Conservation (phyloP, 2,329 filamentous ascomycete species). For the Myriosclerotinia curreyana region DNA sequence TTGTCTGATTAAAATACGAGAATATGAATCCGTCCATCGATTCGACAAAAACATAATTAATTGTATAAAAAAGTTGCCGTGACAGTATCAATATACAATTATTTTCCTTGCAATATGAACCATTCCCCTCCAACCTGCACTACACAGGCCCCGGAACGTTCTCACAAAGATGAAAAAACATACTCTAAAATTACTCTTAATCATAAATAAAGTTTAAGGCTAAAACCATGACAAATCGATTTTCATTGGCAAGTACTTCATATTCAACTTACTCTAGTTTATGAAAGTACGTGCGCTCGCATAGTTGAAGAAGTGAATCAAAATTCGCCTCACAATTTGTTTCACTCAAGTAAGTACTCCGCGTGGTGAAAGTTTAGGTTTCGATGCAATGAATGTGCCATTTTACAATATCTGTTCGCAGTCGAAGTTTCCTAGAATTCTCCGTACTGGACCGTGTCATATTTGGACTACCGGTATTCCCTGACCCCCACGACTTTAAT, state of each 20-base stretch:
- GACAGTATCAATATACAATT: background rate
- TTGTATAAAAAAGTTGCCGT: background rate
- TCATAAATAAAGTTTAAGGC: background rate
- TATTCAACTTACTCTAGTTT: background rate
- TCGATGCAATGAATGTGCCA: slow-evolving; percentile 10
- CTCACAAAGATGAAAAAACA: background rate
- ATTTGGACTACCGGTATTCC: background rate
- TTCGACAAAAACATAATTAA: background rate
- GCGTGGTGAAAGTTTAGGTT: background rate
- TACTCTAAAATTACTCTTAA: background rate
- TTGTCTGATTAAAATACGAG: background rate
- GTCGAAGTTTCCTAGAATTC: background rate
- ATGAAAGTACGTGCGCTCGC: background rate
- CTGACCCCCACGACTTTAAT: background rate
- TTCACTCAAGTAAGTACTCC: background rate
- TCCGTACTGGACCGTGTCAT: background rate
- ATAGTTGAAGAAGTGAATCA: slow-evolving; percentile 15
- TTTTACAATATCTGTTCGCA: slow-evolving; percentile 2
- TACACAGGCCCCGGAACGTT: background rate
- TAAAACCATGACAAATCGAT: background rate
- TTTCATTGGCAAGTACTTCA: background rate
- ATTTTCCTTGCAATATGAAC: background rate
- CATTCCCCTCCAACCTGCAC: background rate
- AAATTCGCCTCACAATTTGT: slow-evolving; percentile 17
- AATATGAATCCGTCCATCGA: background rate